Conservation (phyloP, 805 yeast species). For the Saccharomycopsis olivae region DNA sequence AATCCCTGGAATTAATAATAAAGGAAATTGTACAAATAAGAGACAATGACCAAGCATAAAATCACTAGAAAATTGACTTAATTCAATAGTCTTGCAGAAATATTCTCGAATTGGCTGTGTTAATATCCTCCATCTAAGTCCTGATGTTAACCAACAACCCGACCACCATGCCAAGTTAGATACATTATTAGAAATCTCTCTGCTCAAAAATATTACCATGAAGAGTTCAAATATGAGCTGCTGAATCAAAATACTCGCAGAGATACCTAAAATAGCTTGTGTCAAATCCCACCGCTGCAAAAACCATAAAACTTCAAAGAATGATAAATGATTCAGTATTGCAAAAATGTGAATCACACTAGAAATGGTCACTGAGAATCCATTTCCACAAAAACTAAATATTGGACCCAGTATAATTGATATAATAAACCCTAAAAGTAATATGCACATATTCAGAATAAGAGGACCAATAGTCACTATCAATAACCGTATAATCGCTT, state of each 20-base stretch:
- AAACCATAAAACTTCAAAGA: slow-evolving; percentile 44
- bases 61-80: slow-evolving; percentile 48
- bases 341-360: slow-evolving; percentile 39
- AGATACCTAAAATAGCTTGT: slow-evolving; percentile 43
- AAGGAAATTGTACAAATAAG: slow-evolving; percentile 40
- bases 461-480: slow-evolving; percentile 41
- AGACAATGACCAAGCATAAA: slow-evolving; percentile 42
- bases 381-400: too few relatives aligned
- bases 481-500: slow-evolving; percentile 33
- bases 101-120: slow-evolving; percentile 51
- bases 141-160: slow-evolving; percentile 51
- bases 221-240: slow-evolving; percentile 37
- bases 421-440: slow-evolving; percentile 30
- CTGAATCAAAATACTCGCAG: slow-evolving; percentile 38
- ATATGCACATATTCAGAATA: slow-evolving; percentile 29
- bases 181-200: slow-evolving; percentile 44
- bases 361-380: slow-evolving; percentile 37
- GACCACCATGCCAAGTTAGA: slow-evolving; percentile 64
- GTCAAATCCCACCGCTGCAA: slow-evolving; percentile 48
- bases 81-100: slow-evolving; percentile 44
- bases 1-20: slow-evolving; percentile 44
- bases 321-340: slow-evolving; percentile 35
- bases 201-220: slow-evolving; percentile 35
- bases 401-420: slow-evolving; percentile 41
- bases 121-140: slow-evolving; percentile 41